Base-by-base conservation (phyloP, 2,329 filamentous ascomycete species). In the Lachnum nothofagi region DNA sequence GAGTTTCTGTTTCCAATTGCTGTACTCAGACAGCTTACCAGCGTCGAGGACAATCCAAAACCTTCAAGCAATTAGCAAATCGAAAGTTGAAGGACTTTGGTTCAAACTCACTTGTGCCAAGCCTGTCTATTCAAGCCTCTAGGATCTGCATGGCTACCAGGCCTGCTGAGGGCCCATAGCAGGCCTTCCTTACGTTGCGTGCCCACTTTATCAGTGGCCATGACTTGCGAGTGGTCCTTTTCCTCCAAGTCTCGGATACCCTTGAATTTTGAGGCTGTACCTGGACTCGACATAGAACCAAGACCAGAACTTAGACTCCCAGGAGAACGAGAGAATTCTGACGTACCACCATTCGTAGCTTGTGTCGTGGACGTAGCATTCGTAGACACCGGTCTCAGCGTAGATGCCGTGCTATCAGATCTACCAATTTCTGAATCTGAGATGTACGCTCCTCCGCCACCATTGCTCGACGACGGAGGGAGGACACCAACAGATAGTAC, bases 1-100 rank as follows among this genome's bases (percentile, higher is more conserved):
- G 20, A 98, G 79, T 66, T 83, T 91, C 66, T 98, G 89, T 70
- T 98, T 98, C 93, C 93, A 98, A 67, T 98, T 97, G 66, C 91
- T 95, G 69, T 98, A 98, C 65, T 98, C 93, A 1, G 91, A 96
- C 14, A 98, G 77, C 66, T 93, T 95, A 20, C 93, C 93, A 68
- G 95, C 91, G 65, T 97, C 94, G 38, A 98, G 76, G 2, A 98
- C 93, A 56, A 98, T 94, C 93, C 93, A 98, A 70, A 97, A 98
- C 65, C 90, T 94, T 60, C 10, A 22, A 16, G 17, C 38, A 14
- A 48, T 72, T 59, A 73, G 59, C 41, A 34, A 27, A n/a, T 14
- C 19, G 19, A n/a, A 8, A 24, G 5, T 38, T 23, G 4, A 5
- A 7, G 12, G 9, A 3, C 22, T 23, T 39, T 17, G 6, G 6